A percentile compares a stretch with the other conserved stretches of the same genome.
These are phyloP conservation scores for Yamadazyma sp. DNA, from an alignment of 1,139 yeast genomes.

Conservation along the genomic window DNA sequence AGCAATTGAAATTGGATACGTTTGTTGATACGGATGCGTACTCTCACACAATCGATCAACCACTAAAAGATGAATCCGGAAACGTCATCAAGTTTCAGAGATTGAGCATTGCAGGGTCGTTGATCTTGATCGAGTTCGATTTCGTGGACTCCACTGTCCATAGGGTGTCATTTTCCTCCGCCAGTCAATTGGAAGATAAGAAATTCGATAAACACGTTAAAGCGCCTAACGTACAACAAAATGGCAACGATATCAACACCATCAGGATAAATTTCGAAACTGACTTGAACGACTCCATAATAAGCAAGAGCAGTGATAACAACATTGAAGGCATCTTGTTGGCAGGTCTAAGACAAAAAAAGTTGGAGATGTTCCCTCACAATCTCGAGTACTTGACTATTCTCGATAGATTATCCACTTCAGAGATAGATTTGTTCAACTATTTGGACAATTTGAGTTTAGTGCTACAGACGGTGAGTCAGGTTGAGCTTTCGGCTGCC, in stretches of 20 bases:
- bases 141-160: conserved; percentile 28
- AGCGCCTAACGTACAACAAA: conserved; percentile 8
- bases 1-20: conserved; percentile 43
- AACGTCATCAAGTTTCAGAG: conserved; percentile 21
- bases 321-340: conserved; percentile 28
- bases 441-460: conserved; percentile 34
- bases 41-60: conserved; percentile 24
- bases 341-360: conserved; percentile 23
- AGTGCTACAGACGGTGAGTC: conserved; percentile 26
- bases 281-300: conserved; percentile 14
- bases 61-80: conserved; percentile 16
- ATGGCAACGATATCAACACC: conserved; percentile 10
- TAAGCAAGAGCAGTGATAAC: conserved; percentile 12
- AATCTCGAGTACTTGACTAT: conserved; percentile 40
- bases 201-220: background rate
- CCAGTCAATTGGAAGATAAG: conserved; percentile 22
- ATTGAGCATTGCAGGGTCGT: conserved; percentile 45
- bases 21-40: conserved; percentile 41
- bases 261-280: conserved; percentile 15
- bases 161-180: conserved; percentile 38
- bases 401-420: conserved; percentile 35
- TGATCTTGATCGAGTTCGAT: conserved; percentile 45
- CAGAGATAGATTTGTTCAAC: conserved; percentile 32
- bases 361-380: conserved; percentile 32
- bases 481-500: conserved; percentile 17